phyloP scores from a whole-genome alignment of 352 stramenopile species.

The Globisporangium emineosum region DNA sequence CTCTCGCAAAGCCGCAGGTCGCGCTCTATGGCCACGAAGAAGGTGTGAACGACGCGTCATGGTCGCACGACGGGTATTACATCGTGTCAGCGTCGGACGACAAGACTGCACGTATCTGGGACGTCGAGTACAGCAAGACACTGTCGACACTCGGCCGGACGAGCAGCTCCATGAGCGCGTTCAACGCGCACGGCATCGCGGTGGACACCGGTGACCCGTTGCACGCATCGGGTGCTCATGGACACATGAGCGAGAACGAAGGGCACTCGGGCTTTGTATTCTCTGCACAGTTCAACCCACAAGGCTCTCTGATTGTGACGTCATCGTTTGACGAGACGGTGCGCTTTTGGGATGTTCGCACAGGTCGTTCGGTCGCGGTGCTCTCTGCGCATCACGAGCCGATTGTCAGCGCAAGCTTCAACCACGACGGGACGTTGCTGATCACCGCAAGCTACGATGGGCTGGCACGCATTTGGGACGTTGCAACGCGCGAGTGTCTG shows the following conservation, averaged over 20 bases:
- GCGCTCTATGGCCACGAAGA: conserved; percentile 88
- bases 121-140: conserved; percentile 84
- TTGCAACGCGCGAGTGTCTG: conserved; percentile 93
- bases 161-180: conserved; percentile 21
- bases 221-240: conserved; percentile 6
- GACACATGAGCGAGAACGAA: conserved; percentile 24
- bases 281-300: conserved; percentile 92
- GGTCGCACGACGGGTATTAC: conserved; percentile 82
- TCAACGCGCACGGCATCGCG: conserved; percentile 24
- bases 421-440: conserved; percentile 93
- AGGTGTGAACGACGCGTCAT: conserved; percentile 93
- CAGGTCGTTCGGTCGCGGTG: conserved; percentile 83
- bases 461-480: conserved; percentile 94
- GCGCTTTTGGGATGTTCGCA: conserved; percentile 95
- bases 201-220: conserved; percentile 16
- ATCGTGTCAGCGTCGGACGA: conserved; percentile 95
- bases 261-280: conserved; percentile 96
- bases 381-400: conserved; percentile 94
- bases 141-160: conserved; percentile 68
- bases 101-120: conserved; percentile 93
- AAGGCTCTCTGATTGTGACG: conserved; percentile 89
- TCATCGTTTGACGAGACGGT: conserved; percentile 95
- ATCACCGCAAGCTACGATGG: conserved; percentile 78
- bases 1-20: conserved; percentile 20
- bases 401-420: conserved; percentile 94